Conservation (phyloP, 2,329 filamentous ascomycete species). For the Talaromyces sp. region DNA sequence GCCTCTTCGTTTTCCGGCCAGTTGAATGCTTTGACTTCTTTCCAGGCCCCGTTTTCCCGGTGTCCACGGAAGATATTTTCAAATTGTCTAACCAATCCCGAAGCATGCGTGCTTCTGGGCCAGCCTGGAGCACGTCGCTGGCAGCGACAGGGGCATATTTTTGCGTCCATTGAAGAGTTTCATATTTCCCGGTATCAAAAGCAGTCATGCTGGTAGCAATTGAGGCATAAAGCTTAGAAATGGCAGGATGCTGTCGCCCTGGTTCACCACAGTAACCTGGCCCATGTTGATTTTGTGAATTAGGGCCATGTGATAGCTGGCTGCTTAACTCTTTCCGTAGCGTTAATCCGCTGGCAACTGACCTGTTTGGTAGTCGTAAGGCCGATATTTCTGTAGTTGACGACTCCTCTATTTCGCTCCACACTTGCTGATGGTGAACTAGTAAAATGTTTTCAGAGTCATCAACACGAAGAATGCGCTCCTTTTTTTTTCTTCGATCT, state of each 20-base stretch:
- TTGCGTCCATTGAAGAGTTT: constrained; percentile 67
- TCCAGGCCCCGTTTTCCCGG: constrained; percentile 39
- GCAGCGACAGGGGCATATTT: constrained; percentile 75
- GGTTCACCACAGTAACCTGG: constrained; percentile 5
- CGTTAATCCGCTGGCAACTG: constrained; percentile 23
- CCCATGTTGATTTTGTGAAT: constrained; percentile 3
- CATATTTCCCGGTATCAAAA: constrained; percentile 74
- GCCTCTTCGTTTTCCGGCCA: constrained; percentile 51
- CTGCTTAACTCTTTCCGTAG: constrained; percentile 23
- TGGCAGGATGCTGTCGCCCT: constrained; percentile 48
- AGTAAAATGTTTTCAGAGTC: constrained; percentile 29
- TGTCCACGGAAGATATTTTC: constrained; percentile 70
- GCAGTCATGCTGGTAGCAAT: constrained; percentile 63
- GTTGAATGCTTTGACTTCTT: constrained; percentile 17
- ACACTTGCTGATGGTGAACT: constrained; percentile 6
- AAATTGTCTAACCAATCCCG: constrained; percentile 76
- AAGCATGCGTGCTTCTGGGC: constrained; percentile 64
- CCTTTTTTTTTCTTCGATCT: constrained; percentile 35
- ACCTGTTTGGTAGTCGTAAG: constrained; percentile 24
- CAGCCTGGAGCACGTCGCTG: constrained; percentile 68
- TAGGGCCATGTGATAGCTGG: constrained; percentile 21
- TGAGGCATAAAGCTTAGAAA: constrained; percentile 54
- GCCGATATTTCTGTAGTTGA: constrained; percentile 3
- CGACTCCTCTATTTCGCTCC: background rate
- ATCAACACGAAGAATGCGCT: constrained; percentile 24